Base-by-base conservation (phyloP, 345 rosid genomes). In the Raphanus raphanistrum region DNA sequence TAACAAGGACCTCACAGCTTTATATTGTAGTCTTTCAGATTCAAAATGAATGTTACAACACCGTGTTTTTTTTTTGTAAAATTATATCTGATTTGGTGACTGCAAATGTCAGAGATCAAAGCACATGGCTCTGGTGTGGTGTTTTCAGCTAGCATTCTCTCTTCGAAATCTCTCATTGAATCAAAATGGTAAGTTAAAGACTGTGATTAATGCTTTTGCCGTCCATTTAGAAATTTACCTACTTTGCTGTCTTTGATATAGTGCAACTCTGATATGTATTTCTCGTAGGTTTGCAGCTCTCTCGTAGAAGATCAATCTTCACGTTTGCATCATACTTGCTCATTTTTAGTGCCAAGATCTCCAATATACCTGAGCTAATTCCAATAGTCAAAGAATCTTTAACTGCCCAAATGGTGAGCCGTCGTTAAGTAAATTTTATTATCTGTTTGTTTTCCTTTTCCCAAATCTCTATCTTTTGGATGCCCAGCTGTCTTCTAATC, bases 301-400 rank as follows among this genome's bases (percentile, higher is more conserved):
- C 96, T 75, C 90, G 86, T 61, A 85, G 93, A 84, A 88, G 95
- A 84, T 92, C 97, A 8, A 86, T 90, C 80, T 92, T 85, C 82
- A 92, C 97, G 21, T 83, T 94, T 85, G 90, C 98, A 57, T 87
- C 97, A 9, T 90, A 81, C 88, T 86, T 94, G 92, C 94, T 94
- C 75, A 86, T 94, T 71, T 90, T 92, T 63, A 83, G 91, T 59
- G 97, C 98, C 64, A 86, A 84, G 87, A 90, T 92, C 36, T 90
- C 92, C 80, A 81, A 79, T 84, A 80, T 94, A 63, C 84, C 73
- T 12, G 93, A 88, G 82, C 74, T 94, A 78, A 88, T 92, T 83
- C 88, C 92, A 76, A 12, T 83, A 63, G 82, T 92, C 57, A 89
- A 89, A 87, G 87, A 87, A 74, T 84, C 84, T 74, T 79, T 92